phyloP scores from a whole-genome alignment of 768 basidiomycete species.

The Agaricus subrufescens region DNA sequence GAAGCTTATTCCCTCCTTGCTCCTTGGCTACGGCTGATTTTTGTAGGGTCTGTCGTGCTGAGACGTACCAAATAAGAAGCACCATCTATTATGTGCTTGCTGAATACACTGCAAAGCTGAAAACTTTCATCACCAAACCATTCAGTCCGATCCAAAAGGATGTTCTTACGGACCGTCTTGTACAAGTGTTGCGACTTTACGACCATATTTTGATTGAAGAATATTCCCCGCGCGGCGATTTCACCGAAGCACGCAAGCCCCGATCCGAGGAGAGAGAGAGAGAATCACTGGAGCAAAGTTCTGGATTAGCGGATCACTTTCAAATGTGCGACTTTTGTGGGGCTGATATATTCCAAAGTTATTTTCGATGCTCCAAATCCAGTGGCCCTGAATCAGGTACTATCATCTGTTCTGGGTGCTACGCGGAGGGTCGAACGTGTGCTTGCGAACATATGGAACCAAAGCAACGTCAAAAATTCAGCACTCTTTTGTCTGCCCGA shows the following conservation, averaged over 20 bases:
- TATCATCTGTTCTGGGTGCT: conserved; percentile 66
- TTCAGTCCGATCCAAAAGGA: background rate
- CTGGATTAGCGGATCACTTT: conserved; percentile 17
- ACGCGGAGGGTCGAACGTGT: conserved; percentile 75
- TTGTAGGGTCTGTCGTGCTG: conserved; percentile 70
- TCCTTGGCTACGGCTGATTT: background rate
- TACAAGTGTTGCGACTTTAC: conserved; percentile 38
- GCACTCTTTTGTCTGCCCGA: conserved; percentile 7
- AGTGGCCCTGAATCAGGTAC: conserved; percentile 46
- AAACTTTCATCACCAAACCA: conserved; percentile 7
- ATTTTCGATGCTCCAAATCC: conserved; percentile 55
- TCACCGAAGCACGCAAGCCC: background rate
- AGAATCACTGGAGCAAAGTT: conserved; percentile 8
- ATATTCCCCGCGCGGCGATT: conserved; percentile 15
- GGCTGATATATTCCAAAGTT: conserved; percentile 77
- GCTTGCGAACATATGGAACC: conserved; percentile 56
- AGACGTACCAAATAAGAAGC: conserved; percentile 72
- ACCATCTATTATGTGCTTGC: conserved; percentile 54
- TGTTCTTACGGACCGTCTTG: conserved; percentile 20
- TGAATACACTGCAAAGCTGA: conserved; percentile 24
- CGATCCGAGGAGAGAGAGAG: background rate
- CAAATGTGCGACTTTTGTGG: conserved; percentile 76
- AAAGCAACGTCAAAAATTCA: conserved; percentile 35
- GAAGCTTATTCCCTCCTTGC: conserved; percentile 7
- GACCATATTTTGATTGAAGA: conserved; percentile 51